Conservation (phyloP, 73 alveolate genomes). For the Symbiodinium natans region DNA sequence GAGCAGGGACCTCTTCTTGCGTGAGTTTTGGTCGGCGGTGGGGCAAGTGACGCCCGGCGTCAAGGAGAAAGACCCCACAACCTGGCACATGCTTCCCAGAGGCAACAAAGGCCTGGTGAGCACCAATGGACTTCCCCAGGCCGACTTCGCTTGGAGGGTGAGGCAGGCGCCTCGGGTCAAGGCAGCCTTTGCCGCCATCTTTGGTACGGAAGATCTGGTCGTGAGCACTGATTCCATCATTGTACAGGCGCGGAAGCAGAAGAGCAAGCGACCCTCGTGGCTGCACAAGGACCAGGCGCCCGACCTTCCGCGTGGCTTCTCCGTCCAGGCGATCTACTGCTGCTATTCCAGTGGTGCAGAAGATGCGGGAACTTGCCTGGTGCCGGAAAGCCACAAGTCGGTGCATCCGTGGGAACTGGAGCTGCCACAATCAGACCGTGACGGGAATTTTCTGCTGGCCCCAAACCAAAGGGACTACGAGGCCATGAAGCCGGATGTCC, state of each 20-base stretch:
- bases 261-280: neutral
- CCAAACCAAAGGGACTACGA: neutral
- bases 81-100: neutral
- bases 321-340: neutral
- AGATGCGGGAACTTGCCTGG: neutral
- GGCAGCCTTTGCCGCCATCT: neutral
- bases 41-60: no score
- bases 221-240: neutral
- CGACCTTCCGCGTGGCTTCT: neutral
- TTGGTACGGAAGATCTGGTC: neutral
- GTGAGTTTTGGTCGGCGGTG: no score
- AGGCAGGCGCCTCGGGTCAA: neutral
- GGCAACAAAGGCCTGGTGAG: neutral
- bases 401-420: neutral
- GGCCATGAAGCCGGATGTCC: neutral
- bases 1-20: no score
- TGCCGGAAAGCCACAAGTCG: neutral
- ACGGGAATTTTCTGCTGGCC: no score
- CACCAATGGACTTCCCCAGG: neutral
- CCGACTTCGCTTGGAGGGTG: neutral
- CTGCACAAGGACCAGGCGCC: neutral
- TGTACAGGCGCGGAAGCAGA: neutral
- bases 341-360: neutral
- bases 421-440: no score
- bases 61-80: neutral